These are phyloP conservation scores for Arthrobotrys musiformis DNA, from an alignment of 2,329 filamentous ascomycete species.

Conservation along the genomic window DNA sequence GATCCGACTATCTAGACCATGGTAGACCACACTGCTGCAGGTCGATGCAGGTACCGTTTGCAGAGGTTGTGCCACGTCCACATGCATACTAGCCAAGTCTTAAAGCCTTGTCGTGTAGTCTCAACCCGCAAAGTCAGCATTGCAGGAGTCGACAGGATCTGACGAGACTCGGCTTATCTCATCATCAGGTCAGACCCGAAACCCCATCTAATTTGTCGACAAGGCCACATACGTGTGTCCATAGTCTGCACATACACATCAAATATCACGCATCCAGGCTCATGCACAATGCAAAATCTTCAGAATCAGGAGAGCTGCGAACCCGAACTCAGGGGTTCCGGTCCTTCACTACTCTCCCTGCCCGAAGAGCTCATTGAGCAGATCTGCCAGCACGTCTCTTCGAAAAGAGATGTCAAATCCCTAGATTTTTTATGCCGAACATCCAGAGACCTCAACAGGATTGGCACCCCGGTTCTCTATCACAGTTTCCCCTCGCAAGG, in stretches of 20 bases:
- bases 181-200: slow-evolving; percentile 21
- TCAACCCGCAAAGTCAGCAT: slow-evolving; percentile 26
- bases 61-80: slow-evolving; percentile 52
- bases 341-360: neutral
- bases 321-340: neutral
- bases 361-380: slow-evolving; percentile 45
- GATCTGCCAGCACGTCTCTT: slow-evolving; percentile 10
- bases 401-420: neutral
- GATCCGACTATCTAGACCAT: neutral
- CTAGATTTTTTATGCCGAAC: slow-evolving; percentile 22
- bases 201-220: neutral
- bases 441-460: slow-evolving; percentile 23
- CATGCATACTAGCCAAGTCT: slow-evolving; percentile 25
- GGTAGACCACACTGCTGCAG: slow-evolving; percentile 13
- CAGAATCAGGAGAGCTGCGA: neutral
- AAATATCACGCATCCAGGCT: slow-evolving; percentile 9
- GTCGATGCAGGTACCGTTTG: slow-evolving; percentile 52
- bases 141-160: neutral
- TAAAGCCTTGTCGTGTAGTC: neutral
- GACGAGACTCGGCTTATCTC: slow-evolving; percentile 28
- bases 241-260: neutral
- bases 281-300: slow-evolving; percentile 7
- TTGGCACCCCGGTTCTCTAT: slow-evolving; percentile 26
- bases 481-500: neutral
- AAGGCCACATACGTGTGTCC: neutral